Evolutionary conservation across 352 stramenopile species (phyloP).

Genomic region (Phytopythium aichiense): DNA sequence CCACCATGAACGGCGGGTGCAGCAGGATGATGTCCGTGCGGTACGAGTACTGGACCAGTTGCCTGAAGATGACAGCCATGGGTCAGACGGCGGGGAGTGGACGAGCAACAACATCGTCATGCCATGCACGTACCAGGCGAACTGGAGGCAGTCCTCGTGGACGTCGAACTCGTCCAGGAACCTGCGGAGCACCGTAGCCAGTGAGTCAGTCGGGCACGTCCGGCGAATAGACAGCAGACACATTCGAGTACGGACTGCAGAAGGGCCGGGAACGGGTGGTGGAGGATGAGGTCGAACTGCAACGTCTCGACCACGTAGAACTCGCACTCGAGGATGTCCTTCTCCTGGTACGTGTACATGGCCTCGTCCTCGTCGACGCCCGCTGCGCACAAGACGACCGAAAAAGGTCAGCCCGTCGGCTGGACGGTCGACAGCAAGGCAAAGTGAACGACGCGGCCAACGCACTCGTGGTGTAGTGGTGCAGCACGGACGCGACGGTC

Average conservation of each 20-base stretch:
- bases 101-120: not conserved
- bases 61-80: slow-evolving; percentile 25
- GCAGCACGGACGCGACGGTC: slow-evolving; percentile 74
- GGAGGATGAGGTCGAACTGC: slow-evolving; percentile 86
- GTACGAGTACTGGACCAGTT: slow-evolving; percentile 87
- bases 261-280: slow-evolving; percentile 80
- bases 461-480: slow-evolving; percentile 85
- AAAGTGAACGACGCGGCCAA: not conserved
- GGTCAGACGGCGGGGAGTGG: not conserved
- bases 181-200: slow-evolving; percentile 15
- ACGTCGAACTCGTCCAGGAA: slow-evolving; percentile 84
- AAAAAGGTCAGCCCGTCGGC: not conserved
- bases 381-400: slow-evolving; percentile 19
- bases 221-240: not conserved
- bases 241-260: slow-evolving; percentile 50
- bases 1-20: slow-evolving; percentile 86
- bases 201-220: not conserved
- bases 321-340: slow-evolving; percentile 89
- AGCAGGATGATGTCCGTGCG: slow-evolving; percentile 84
- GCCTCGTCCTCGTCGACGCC: slow-evolving; percentile 82
- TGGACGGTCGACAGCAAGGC: not conserved
- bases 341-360: slow-evolving; percentile 88
- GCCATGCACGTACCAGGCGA: slow-evolving; percentile 50
- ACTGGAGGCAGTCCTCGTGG: slow-evolving; percentile 82
- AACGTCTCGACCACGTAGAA: slow-evolving; percentile 87